Evolutionary conservation across 2,329 filamentous ascomycete species (phyloP), one percentile per base, ranked within the genome.

Genomic region (Bretziella fagacearum): DNA sequence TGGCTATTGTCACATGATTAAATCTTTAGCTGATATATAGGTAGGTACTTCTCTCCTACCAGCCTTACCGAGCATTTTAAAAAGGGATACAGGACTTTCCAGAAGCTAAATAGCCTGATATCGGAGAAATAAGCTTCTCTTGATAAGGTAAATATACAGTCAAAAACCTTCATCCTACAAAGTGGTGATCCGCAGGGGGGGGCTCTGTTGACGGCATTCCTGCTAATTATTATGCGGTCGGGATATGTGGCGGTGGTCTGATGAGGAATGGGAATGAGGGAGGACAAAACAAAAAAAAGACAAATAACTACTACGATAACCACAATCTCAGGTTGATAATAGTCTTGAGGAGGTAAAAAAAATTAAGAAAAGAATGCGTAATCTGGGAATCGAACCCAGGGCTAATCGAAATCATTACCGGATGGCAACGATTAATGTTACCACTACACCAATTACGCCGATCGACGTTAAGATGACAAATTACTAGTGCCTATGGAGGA

Each of bases 391-490:
- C 35, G 35, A 39, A 39, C 35, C 35, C 35, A 39, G 35, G 35
- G 35, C 35, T 39, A 39, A 39, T 39, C 35, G 35, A 39, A 46
- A 36, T 39, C 32, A 46, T 30, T 46, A 32, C 41, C 29, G 8
- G 27, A 44, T 44, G 26, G 41, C 41, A 44, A 44, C 41, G 41
- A 44, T 44, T 32, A 44, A 44, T 44, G 41, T 44, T 44, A 44
- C 41, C 41, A 44, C 41, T 44, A 44, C 41, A 30, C 41, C 41
- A 44, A 47, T 47, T 47, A 47, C 46, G 46, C 46, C 6, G n/a
- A 13, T 30, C 6, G 20, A 20, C 17, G 23, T n/a, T 33, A n/a
- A 36, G 5, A 4, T 6, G 4, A n/a, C 30, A 6, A 15, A 20
- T 2, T 1, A 5, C 2, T 3, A 10, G 7, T 13, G n/a, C 7